A percentile compares a stretch with the other conserved stretches of the same genome.
phyloP scores from a whole-genome alignment of 768 basidiomycete species.

The Auriscalpium vulgare region DNA sequence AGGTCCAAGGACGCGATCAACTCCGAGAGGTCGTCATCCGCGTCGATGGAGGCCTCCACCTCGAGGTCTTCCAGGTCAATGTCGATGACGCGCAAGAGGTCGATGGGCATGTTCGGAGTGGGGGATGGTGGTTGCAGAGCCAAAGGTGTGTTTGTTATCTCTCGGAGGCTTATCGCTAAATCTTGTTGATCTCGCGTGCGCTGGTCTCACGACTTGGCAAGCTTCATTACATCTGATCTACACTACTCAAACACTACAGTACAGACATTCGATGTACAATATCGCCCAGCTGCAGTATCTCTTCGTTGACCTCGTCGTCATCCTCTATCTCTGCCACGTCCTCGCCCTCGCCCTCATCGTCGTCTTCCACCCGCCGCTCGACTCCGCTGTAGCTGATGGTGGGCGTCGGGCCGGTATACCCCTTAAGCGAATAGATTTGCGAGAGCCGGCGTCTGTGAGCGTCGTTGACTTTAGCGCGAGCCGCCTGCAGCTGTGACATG shows the following conservation, averaged over 20 bases:
- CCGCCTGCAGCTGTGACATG: background rate
- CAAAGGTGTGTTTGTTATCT: background rate
- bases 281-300: background rate
- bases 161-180: background rate
- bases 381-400: background rate
- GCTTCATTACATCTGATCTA: too few species aligned
- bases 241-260: background rate
- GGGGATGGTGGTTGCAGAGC: background rate
- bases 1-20: too few species aligned
- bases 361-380: background rate
- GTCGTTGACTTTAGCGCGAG: background rate
- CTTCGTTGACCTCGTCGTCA: background rate
- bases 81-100: background rate
- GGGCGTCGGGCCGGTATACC: background rate
- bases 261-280: background rate
- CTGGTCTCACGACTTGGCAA: background rate
- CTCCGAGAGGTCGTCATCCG: too few species aligned
- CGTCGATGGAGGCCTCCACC: too few species aligned
- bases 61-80: background rate
- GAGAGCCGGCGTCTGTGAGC: background rate
- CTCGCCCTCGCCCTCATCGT: background rate
- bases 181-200: background rate
- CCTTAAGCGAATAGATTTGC: background rate
- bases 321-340: background rate
- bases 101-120: background rate